Evolutionary conservation across 2,329 filamentous ascomycete species (phyloP), one percentile per base, ranked within the genome.

Genomic region (Elsinoe perseae): DNA sequence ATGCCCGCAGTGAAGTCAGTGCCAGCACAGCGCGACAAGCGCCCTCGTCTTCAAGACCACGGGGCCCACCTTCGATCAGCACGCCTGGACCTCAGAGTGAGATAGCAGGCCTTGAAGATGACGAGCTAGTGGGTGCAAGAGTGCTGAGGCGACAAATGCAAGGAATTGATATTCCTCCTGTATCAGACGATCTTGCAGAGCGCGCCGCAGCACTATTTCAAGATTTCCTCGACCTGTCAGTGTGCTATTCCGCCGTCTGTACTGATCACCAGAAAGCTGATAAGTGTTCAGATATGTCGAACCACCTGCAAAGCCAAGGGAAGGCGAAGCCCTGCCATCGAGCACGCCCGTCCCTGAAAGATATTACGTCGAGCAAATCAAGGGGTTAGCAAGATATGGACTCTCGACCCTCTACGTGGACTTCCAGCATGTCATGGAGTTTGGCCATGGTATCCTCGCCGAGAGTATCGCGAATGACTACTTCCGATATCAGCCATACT

Each of bases 401-500:
- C 79, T 92, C n/a, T 92, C 88, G 1, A 93, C 88, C 4, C 82
- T 93, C 57, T 95, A 93, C 68, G 81, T 95, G 66, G 89, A 95
- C 73, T 93, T 85, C 72, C 88, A 84, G 62, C 93, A 98, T 70
- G 76, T 98, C 27, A 80, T 84, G 57, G 80, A 83, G 32, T 86
- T 85, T 70, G 84, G 87, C 64, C 86, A 91, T 63, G 88, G 87
- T 54, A 84, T 87, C 57, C 76, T 98, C 54, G 89, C 92, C 40
- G 85, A 89, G 60, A 92, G 89, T 52, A 86, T 97, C 60, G 86
- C 90, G 62, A 85, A 84, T 64, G 87, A 95, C 67, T 97, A 96
- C 76, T 97, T 96, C 72, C 88, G 93, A 63, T 95, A 95, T 69
- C 79, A 95, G 21, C 93, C 93, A 2, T 98, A 93, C 70, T 81